Conservation (phyloP, 2,329 filamentous ascomycete genomes). For the Alternaria gansuensis region DNA sequence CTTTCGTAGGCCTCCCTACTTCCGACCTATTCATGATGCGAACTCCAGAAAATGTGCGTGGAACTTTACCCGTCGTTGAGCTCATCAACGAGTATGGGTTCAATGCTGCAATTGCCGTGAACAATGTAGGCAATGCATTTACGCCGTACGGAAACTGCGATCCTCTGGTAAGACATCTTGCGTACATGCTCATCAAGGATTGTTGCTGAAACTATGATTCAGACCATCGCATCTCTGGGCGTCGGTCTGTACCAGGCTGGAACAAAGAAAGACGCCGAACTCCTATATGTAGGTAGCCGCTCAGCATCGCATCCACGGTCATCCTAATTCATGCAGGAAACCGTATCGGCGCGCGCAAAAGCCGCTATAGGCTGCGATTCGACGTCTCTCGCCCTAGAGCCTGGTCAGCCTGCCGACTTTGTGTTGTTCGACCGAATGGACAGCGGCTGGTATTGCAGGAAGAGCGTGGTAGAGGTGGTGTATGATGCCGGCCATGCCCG, state of each 20-base stretch:
- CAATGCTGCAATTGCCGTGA: constrained; percentile 70
- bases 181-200: not conserved
- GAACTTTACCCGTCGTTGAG: constrained; percentile 68
- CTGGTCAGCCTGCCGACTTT: constrained; percentile 55
- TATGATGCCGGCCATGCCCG: constrained; percentile 54
- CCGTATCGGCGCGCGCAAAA: constrained; percentile 59
- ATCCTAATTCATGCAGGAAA: constrained; percentile 52
- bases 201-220: not conserved
- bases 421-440: constrained; percentile 54
- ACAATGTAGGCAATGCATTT: constrained; percentile 79
- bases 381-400: constrained; percentile 41
- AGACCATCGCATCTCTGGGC: constrained; percentile 53
- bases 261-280: constrained; percentile 65
- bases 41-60: constrained; percentile 59
- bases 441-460: constrained; percentile 54
- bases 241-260: constrained; percentile 75
- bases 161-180: constrained; percentile 59
- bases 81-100: constrained; percentile 68
- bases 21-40: constrained; percentile 78
- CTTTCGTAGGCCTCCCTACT: constrained; percentile 74
- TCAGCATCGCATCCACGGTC: constrained; percentile 20
- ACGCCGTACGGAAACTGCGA: constrained; percentile 74
- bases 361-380: constrained; percentile 52
- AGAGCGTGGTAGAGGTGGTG: constrained; percentile 56
- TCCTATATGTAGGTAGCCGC: constrained; percentile 63